phyloP scores from a whole-genome alignment of 306 rosid species.

The Senna tora region DNA sequence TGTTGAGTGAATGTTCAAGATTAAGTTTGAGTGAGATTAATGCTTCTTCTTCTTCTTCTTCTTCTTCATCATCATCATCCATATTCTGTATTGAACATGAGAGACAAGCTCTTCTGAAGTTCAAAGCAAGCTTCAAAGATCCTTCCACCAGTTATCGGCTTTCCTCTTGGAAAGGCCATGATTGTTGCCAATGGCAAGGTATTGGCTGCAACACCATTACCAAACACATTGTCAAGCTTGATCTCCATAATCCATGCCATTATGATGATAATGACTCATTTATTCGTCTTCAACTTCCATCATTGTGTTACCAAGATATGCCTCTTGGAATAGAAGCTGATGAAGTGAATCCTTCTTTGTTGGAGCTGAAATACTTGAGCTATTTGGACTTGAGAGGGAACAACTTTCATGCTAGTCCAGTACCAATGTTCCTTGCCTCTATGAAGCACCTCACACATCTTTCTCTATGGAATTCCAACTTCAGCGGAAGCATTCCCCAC shows the following conservation, averaged over 20 bases:
- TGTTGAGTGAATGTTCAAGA: background rate
- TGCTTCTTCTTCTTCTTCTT: too few relatives aligned
- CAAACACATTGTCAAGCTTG: background rate
- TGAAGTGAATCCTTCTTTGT: background rate
- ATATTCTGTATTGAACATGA: background rate
- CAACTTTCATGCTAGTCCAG: background rate
- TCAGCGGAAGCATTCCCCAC: background rate
- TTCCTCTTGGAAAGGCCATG: background rate
- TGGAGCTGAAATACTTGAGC: background rate
- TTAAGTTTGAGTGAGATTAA: background rate
- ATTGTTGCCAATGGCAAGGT: slow-evolving; percentile 6
- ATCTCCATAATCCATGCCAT: too few relatives aligned
- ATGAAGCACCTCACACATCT: background rate
- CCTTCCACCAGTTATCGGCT: background rate
- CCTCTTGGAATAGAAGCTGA: background rate
- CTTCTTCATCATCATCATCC: background rate
- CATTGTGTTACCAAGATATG: too few relatives aligned
- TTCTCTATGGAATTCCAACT: background rate
- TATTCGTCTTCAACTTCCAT: too few relatives aligned
- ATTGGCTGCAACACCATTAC: background rate
- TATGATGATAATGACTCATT: too few relatives aligned
- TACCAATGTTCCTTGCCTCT: background rate
- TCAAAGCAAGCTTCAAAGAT: background rate
- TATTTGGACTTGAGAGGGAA: background rate
- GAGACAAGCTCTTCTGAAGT: background rate